These are phyloP conservation scores for Puccinia brachypodii DNA, from an alignment of 1,284 basidiomycete genomes.

Conservation along the genomic window DNA sequence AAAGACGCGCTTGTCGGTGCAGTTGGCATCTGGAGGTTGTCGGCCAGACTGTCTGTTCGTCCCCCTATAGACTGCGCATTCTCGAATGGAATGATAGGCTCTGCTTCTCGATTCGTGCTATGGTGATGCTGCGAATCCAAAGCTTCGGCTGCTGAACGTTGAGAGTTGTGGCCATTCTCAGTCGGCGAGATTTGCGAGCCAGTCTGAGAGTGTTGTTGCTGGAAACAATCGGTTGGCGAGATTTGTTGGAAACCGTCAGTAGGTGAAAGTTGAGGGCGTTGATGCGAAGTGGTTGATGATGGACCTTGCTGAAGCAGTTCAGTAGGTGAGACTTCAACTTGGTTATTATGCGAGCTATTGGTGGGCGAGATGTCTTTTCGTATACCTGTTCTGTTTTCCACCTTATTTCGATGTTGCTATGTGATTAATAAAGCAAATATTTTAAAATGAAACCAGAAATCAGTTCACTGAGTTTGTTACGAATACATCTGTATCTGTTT, in stretches of 20 bases:
- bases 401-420: conserved; percentile 46
- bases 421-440: background rate
- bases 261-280: background rate
- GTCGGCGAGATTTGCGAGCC: background rate
- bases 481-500: background rate
- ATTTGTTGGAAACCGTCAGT: conserved; percentile 26
- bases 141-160: background rate
- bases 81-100: background rate
- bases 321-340: background rate
- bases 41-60: background rate
- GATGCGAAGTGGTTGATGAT: background rate
- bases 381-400: conserved; percentile 17
- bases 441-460: too few species aligned
- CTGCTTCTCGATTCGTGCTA: background rate
- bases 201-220: background rate
- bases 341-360: background rate
- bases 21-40: background rate
- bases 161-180: conserved; percentile 9
- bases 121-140: background rate
- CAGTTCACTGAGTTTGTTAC: background rate
- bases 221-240: background rate
- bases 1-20: background rate
- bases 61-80: background rate
- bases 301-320: background rate
- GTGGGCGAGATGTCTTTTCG: background rate